phyloP scores from a whole-genome alignment of 169 alveolate genomes.

The Plasmodium malariae region DNA sequence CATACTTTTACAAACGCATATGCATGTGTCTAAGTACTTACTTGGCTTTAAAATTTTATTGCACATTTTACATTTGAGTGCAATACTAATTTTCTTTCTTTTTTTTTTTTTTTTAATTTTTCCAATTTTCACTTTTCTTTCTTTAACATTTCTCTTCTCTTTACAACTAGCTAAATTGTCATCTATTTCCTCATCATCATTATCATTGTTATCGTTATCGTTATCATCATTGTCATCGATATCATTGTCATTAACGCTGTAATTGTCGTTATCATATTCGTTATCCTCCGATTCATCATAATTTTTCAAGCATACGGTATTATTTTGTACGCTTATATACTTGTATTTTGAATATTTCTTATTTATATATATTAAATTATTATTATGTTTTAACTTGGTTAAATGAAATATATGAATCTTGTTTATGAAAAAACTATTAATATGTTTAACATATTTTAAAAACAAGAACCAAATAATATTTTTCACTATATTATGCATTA shows the following conservation, averaged over 20 bases:
- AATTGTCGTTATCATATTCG: neutral
- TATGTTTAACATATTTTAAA: constrained; percentile 2
- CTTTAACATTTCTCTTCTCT: neutral
- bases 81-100: constrained; percentile 20
- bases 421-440: constrained; percentile 18
- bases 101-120: constrained; percentile 31
- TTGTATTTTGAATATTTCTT: constrained; percentile 23
- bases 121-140: neutral
- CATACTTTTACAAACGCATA: neutral
- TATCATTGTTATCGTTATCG: neutral
- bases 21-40: constrained; percentile 10
- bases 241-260: neutral
- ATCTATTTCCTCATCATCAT: neutral
- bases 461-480: constrained; percentile 11
- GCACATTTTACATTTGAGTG: constrained; percentile 49
- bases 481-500: constrained; percentile 18
- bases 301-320: neutral
- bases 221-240: neutral
- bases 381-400: constrained; percentile 1
- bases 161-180: neutral
- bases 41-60: constrained; percentile 56
- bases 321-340: constrained; percentile 3
- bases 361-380: neutral
- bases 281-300: neutral
- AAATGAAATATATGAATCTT: constrained; percentile 12